phyloP scores from a whole-genome alignment of 1,284 basidiomycete species.

The Austroboletus niveus region DNA sequence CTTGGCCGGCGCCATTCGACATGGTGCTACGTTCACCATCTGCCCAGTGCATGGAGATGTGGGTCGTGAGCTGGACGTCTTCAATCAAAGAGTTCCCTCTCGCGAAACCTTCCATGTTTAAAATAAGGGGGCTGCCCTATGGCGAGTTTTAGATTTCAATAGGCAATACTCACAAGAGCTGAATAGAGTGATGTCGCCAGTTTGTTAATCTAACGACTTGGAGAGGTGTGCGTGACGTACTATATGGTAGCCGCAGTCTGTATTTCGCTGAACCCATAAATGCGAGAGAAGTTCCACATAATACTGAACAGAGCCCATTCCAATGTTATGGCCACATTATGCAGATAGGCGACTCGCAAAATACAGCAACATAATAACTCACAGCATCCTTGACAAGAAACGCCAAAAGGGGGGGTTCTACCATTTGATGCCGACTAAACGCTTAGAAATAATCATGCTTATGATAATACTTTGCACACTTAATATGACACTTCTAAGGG shows the following conservation, averaged over 20 bases:
- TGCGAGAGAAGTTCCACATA: background rate
- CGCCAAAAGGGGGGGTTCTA: conserved; percentile 15
- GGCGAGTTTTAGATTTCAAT: background rate
- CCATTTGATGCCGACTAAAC: background rate
- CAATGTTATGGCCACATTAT: background rate
- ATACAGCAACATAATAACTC: conserved; percentile 7
- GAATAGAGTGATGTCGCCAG: conserved; percentile 4
- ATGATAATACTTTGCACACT: conserved; percentile 8
- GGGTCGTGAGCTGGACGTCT: conserved; percentile 11
- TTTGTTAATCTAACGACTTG: background rate
- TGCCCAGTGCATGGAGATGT: conserved; percentile 8
- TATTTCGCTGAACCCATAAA: background rate
- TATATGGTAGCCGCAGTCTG: background rate
- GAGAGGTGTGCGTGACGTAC: conserved; percentile 4
- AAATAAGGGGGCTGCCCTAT: conserved; percentile 17
- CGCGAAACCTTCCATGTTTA: conserved; percentile 20
- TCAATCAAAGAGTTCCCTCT: conserved; percentile 3
- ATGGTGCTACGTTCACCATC: background rate
- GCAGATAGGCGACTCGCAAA: conserved; percentile 13
- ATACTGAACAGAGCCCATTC: conserved; percentile 4
- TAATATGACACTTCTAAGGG: conserved; percentile 2
- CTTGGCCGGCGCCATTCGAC: too few species aligned
- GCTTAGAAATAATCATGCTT: conserved; percentile 13
- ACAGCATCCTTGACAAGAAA: conserved; percentile 17
- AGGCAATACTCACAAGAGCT: conserved; percentile 9